Percentiles rank a stretch among this genome's conserved stretches.
Conservation (phyloP, 805 yeast species). For the Wickerhamiella slavikovae region DNA sequence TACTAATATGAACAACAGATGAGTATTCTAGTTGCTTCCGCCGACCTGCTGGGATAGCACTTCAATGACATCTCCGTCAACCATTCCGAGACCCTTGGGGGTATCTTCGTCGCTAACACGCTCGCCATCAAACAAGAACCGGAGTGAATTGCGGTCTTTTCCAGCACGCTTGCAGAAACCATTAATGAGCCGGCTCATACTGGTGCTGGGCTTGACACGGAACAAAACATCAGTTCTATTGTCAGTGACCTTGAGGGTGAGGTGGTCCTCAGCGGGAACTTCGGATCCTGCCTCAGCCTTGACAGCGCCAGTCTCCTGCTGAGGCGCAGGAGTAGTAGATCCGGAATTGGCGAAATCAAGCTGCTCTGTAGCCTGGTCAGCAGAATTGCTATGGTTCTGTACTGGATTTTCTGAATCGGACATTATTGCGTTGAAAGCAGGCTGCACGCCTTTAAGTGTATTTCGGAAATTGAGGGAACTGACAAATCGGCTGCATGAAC, state of each 20-base stretch:
- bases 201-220: constrained; percentile 85
- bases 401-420: too few relatives aligned
- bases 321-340: background rate
- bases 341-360: too few relatives aligned
- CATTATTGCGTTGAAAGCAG: too few relatives aligned
- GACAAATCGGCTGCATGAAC: too few relatives aligned
- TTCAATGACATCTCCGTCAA: constrained; percentile 90
- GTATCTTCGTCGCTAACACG: constrained; percentile 76
- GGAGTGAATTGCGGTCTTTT: constrained; percentile 55
- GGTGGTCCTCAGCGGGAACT: constrained; percentile 48
- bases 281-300: constrained; percentile 31
- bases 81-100: constrained; percentile 74
- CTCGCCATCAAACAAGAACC: constrained; percentile 87
- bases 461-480: too few relatives aligned
- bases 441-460: too few relatives aligned
- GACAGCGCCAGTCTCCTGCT: constrained; percentile 2
- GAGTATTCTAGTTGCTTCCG: too few relatives aligned
- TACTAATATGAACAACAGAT: too few relatives aligned
- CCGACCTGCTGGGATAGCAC: constrained; percentile 83
- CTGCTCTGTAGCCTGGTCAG: too few relatives aligned
- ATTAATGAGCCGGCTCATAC: constrained; percentile 85
- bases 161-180: constrained; percentile 98
- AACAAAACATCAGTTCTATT: constrained; percentile 86
- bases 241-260: constrained; percentile 85
- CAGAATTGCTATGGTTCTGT: too few relatives aligned